Percentiles rank a stretch among this genome's conserved stretches.
Evolutionary conservation across 345 rosid species (phyloP).

Genomic region (Tarenaya hassleriana): DNA sequence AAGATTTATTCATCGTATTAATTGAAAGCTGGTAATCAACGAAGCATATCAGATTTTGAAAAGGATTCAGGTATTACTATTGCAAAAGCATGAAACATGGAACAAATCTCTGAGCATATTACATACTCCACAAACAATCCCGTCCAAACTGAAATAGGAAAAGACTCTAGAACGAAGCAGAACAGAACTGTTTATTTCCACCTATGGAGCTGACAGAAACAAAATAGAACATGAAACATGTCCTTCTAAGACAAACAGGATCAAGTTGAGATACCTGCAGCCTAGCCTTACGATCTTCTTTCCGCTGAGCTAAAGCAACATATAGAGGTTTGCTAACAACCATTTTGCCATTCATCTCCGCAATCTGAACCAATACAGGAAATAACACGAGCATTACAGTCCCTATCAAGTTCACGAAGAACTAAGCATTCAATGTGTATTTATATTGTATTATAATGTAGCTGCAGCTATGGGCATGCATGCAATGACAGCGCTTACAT

Average conservation of each 20-base stretch:
- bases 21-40: not conserved
- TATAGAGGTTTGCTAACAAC: conserved; percentile 76
- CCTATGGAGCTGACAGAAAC: no score
- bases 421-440: not conserved
- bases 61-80: not conserved
- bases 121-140: no score
- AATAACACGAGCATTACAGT: not conserved
- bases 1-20: not conserved
- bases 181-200: no score
- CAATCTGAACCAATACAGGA: conserved; percentile 21
- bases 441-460: no score
- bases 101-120: no score
- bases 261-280: conserved; percentile 51
- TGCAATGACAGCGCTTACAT: no score
- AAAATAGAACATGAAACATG: not conserved
- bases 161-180: no score
- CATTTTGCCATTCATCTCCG: conserved; percentile 92
- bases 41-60: not conserved
- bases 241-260: not conserved
- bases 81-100: not conserved
- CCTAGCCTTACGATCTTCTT: conserved; percentile 93
- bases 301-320: conserved; percentile 90
- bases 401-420: not conserved
- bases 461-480: no score
- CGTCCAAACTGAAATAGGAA: no score